phyloP scores from a whole-genome alignment of 2,329 filamentous ascomycete genomes.

The Cladosporium sp. region DNA sequence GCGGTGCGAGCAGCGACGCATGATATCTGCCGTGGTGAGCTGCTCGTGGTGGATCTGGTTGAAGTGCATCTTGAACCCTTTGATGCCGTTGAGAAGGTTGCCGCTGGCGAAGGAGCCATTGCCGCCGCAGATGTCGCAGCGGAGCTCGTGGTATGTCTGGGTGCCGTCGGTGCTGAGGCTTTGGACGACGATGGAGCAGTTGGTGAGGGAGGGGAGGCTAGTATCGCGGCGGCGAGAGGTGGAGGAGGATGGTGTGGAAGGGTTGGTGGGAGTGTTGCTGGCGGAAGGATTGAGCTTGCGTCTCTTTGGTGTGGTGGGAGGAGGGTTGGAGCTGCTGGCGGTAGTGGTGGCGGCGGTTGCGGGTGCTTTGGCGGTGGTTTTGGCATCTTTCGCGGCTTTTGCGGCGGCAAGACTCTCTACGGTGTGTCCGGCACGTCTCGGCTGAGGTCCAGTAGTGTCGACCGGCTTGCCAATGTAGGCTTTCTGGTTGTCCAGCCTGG shows the following conservation, averaged over 20 bases:
- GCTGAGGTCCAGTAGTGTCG: too few species aligned
- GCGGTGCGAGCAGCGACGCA: not conserved
- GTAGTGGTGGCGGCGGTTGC: not conserved
- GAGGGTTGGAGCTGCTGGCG: not conserved
- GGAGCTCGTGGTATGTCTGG: not conserved
- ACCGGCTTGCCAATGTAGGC: not conserved
- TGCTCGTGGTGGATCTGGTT: conserved; percentile 1
- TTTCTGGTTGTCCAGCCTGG: not conserved
- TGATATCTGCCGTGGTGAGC: not conserved
- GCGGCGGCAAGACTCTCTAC: not conserved
- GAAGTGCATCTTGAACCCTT: conserved; percentile 1
- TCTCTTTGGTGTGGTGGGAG: not conserved
- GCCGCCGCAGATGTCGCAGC: not conserved
- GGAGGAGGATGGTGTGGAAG: too few species aligned
- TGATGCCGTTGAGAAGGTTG: conserved; percentile 3
- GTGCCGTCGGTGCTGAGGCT: not conserved
- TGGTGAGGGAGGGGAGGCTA: not conserved
- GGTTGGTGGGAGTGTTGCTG: not conserved
- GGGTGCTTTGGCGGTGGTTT: not conserved
- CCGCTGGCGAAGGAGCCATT: conserved; percentile 4
- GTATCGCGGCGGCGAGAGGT: not conserved
- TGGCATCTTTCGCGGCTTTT: not conserved
- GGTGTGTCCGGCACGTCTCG: not conserved
- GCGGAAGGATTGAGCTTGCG: not conserved
- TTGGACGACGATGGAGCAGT: not conserved